Percentiles rank a stretch among this genome's conserved stretches.
These are phyloP conservation scores for Mixia osmundae DNA, from an alignment of 1,284 basidiomycete genomes.

Conservation along the genomic window DNA sequence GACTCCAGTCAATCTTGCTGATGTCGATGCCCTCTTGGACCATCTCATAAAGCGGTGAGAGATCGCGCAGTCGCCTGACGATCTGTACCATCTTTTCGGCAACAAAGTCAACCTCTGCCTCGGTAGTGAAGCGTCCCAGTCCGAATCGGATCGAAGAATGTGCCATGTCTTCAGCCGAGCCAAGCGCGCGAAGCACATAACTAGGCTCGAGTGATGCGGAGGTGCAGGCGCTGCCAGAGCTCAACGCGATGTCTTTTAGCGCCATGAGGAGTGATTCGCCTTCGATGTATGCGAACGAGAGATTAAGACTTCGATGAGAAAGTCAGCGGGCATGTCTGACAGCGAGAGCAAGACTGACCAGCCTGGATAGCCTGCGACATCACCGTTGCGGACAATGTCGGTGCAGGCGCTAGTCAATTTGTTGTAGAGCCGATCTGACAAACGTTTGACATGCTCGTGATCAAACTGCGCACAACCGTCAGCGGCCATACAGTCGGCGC, in stretches of 20 bases:
- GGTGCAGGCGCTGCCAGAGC: slow-evolving; percentile 93
- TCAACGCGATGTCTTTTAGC: slow-evolving; percentile 91
- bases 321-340: not conserved
- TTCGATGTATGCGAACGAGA: slow-evolving; percentile 92
- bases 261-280: slow-evolving; percentile 97
- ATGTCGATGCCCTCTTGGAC: slow-evolving; percentile 93
- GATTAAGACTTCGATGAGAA: slow-evolving; percentile 35
- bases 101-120: slow-evolving; percentile 89
- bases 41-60: slow-evolving; percentile 78
- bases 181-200: slow-evolving; percentile 88
- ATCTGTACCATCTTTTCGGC: slow-evolving; percentile 66
- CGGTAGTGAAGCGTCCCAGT: slow-evolving; percentile 93
- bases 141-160: slow-evolving; percentile 96
- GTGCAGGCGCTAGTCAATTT: slow-evolving; percentile 65
- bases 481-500: slow-evolving; percentile 14
- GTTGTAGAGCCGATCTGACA: slow-evolving; percentile 61
- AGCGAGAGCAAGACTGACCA: slow-evolving; percentile 7
- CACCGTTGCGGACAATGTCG: slow-evolving; percentile 83
- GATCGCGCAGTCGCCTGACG: slow-evolving; percentile 32
- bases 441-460: slow-evolving; percentile 44
- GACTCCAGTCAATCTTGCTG: slow-evolving; percentile 76
- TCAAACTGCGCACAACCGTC: slow-evolving; percentile 38
- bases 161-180: slow-evolving; percentile 88
- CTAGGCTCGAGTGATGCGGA: slow-evolving; percentile 95
- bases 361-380: slow-evolving; percentile 34